Evolutionary conservation across 805 yeast species (phyloP), one percentile per base, ranked within the genome.

Genomic region (Scheffersomyces lignosus): DNA sequence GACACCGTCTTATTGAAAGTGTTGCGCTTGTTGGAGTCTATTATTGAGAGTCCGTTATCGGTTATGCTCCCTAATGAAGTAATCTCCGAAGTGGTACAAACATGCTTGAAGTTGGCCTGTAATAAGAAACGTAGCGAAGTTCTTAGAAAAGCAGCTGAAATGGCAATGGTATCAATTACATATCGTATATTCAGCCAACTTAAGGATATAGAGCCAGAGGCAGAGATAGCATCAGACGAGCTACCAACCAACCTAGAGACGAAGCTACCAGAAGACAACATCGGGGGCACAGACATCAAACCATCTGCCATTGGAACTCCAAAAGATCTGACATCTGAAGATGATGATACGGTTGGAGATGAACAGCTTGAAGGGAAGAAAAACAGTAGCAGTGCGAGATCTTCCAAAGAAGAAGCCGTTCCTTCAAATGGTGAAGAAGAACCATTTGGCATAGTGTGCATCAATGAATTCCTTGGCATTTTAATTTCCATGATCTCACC

Each of bases 81-180:
- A 15, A 77, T 93, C 41, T 82, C 86, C 44, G 97, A 91, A 54
- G 89, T 89, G 18, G 77, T 90, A 18, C 96, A 91, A 52, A 90
- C 97, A 0, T 87, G 96, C 40, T 74, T 93, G 54, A 83, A 95
- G 4, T 74, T 93, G 60, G 96, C 97, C 2, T 87, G 95, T 53
- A 95, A 93, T 58, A 87, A 87, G 64, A 77, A 90, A 56, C 77
- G 97, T 57, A 82, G 95, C 41, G 98, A 91, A 49, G 87, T 90
- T 5, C 71, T 93, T 40, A 73, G 98, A 51, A 78, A 83, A 42
- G 84, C 95, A 0, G 97, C 98, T 0, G 97, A 90, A 54, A 75
- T 84, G 66, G 76, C 95, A 1, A 74, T 88, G 73, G 68, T 77
- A 26, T 64, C 80, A 2, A 81, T 89, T 31, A 81, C 95, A 0